Percentiles rank a stretch among this genome's conserved stretches.
These are phyloP conservation scores for Dothistroma septosporum DNA, from an alignment of 2,329 filamentous ascomycete species.

Conservation along the genomic window DNA sequence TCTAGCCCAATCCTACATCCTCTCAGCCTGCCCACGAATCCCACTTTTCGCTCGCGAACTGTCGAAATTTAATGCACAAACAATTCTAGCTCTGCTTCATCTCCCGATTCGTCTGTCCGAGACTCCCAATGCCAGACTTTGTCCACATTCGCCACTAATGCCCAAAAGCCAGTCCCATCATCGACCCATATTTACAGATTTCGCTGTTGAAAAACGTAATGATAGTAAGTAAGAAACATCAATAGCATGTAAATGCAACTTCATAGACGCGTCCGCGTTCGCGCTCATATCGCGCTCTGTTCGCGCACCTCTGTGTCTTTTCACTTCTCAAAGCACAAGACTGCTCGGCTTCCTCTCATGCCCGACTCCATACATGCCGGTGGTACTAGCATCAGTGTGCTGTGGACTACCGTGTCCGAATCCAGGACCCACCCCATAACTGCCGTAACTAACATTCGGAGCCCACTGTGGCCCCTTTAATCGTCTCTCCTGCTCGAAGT, in stretches of 20 bases:
- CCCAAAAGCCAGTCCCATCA: not conserved
- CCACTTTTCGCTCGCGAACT: too few relatives aligned
- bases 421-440: not conserved
- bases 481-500: conserved; percentile 70
- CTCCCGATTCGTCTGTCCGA: not conserved
- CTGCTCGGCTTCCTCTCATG: conserved; percentile 25
- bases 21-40: too few relatives aligned
- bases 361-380: conserved; percentile 10
- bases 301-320: conserved; percentile 2
- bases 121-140: not conserved
- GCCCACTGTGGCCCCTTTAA: conserved; percentile 22
- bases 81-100: not conserved
- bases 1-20: too few relatives aligned
- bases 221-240: not conserved
- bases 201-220: not conserved
- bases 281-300: not conserved
- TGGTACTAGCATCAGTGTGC: conserved; percentile 6
- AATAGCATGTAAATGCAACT: not conserved
- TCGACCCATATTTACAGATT: not conserved
- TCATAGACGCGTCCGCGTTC: not conserved
- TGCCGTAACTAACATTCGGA: conserved; percentile 9
- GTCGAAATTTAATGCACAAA: not conserved
- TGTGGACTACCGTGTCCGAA: conserved; percentile 10
- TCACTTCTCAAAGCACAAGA: conserved; percentile 18
- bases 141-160: not conserved